Evolutionary conservation across 805 yeast genomes (phyloP).

Genomic region (Metschnikowia corniflorae): DNA sequence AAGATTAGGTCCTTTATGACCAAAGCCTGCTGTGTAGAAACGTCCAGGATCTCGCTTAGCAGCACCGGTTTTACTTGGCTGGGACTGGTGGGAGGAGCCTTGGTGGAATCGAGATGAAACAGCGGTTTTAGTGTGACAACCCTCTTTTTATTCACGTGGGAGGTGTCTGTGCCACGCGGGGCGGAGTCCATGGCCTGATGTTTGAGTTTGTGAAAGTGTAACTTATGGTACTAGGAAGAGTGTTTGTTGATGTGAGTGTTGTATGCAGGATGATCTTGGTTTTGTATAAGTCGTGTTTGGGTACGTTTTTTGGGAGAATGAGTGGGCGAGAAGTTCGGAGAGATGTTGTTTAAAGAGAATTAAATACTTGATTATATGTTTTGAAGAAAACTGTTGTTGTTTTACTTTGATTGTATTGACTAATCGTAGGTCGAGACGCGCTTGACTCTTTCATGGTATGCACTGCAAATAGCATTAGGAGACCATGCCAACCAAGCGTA

Average conservation of each 20-base stretch:
- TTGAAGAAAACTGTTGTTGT: no score
- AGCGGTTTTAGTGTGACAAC: constrained; percentile 8
- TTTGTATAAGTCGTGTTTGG: no score
- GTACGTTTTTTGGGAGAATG: no score
- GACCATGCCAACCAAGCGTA: no score
- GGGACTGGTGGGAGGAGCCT: background rate
- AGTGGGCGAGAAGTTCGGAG: no score
- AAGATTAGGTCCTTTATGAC: constrained; percentile 66
- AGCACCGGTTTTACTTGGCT: constrained; percentile 6
- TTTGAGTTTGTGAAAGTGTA: constrained; percentile 9
- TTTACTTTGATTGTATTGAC: no score
- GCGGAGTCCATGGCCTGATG: constrained; percentile 3
- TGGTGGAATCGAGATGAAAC: constrained; percentile 5
- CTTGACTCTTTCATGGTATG: no score
- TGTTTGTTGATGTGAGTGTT: constrained; percentile 1
- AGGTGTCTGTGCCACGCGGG: constrained; percentile 6
- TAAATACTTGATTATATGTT: no score
- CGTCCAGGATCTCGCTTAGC: constrained; percentile 35
- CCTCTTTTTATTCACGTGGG: background rate
- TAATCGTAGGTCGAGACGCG: no score
- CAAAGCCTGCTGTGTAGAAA: constrained; percentile 66
- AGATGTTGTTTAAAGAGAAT: no score
- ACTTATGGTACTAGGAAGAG: no score
- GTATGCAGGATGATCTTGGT: constrained; percentile 5
- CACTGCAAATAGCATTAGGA: no score